Evolutionary conservation across 169 alveolate genomes (phyloP), one percentile per base, ranked within the genome.

Genomic region (Cyclospora cayetanensis): DNA sequence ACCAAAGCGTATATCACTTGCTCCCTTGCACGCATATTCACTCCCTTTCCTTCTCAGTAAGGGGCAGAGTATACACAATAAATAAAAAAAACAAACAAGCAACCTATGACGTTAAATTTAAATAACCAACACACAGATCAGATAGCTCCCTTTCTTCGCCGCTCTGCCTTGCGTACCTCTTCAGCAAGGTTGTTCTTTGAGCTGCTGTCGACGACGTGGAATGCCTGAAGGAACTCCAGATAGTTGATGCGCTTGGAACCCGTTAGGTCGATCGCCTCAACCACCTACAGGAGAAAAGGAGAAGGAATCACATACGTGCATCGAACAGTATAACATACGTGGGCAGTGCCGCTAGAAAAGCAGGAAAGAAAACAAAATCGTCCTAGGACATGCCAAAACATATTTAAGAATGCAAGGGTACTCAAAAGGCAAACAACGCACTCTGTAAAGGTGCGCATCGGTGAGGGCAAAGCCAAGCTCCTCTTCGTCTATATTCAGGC

Each of bases 151-250:
- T n/a, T n/a, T n/a, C n/a, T n/a, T n/a, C n/a, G n/a, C n/a, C n/a
- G n/a, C n/a, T n/a, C n/a, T n/a, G n/a, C n/a, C n/a, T n/a, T 46
- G 55, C 79, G 46, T 60, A 96, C 97, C 97, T 96, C 98, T 93
- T 96, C 96, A 27, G 96, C 98, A 41, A 95, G 96, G 20, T 96
- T 94, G 90, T 95, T 94, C 70, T 96, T 96, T 79, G 96, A 94
- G 53, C 42, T 91, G 87, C 96, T 94, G 89, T 96, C 97, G 11
- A 96, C 98, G 5, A 95, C 97, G 83, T 96, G 97, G 93, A 96
- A 96, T 82, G 98, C 98, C 94, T 94, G 97, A 50, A 96, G 91
- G 92, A 96, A 96, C 74, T 96, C 98, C 70, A 96, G 70, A 93
- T 96, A 96, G 93, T 96, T 96, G 74, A 96, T 96, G 90, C 95